Conservation (phyloP, 495 filamentous ascomycete genomes). For the Cenococcum geophilum region DNA sequence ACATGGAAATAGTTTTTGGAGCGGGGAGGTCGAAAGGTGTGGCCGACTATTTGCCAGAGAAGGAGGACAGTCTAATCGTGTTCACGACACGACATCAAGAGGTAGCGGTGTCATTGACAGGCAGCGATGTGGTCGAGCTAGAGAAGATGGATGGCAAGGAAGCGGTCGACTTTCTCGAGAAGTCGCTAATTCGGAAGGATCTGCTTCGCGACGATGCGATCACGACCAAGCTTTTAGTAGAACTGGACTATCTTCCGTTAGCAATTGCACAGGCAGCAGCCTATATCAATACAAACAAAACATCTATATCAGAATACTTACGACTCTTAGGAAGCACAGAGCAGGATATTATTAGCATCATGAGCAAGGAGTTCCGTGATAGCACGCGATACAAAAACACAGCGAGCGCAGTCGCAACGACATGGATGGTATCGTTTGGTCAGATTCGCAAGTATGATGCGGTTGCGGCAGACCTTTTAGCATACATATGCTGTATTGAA, state of each 20-base stretch:
- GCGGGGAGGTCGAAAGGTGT: background rate
- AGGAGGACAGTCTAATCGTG: conserved; percentile 11
- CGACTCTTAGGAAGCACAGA: conserved; percentile 13
- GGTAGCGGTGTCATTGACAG: conserved; percentile 10
- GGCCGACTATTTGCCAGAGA: conserved; percentile 17
- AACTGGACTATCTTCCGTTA: conserved; percentile 24
- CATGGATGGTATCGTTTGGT: conserved; percentile 21
- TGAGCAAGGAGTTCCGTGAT: conserved; percentile 22
- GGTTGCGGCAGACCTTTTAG: conserved; percentile 18
- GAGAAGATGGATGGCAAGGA: background rate
- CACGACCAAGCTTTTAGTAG: background rate
- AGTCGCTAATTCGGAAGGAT: background rate
- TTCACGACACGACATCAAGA: conserved; percentile 25
- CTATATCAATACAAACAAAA: conserved; percentile 23
- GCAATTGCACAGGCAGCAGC: conserved; percentile 31
- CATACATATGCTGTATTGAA: conserved; percentile 23
- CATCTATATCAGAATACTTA: conserved; percentile 19
- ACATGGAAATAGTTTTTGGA: conserved; percentile 2
- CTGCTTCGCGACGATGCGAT: background rate
- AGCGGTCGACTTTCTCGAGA: background rate
- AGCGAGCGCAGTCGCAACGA: conserved; percentile 21
- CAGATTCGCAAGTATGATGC: conserved; percentile 14
- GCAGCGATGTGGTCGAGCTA: background rate
- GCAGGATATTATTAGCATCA: conserved; percentile 8
- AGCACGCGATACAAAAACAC: conserved; percentile 6